Evolutionary conservation across 805 yeast species (phyloP).

Genomic region (Saccharomycopsis javanensis): DNA sequence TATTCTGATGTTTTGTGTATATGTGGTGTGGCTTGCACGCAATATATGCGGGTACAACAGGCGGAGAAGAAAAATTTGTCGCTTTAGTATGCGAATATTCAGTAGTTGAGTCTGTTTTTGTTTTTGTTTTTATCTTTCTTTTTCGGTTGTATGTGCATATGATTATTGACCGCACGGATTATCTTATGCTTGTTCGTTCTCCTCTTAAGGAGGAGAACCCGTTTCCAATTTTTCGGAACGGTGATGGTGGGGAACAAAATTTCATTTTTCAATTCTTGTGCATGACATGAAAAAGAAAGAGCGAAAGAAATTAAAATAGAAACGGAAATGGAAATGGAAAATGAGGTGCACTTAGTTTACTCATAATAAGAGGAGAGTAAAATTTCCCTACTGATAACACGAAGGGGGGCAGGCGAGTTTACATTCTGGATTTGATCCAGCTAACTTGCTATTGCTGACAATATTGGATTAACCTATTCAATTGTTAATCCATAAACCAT

Average conservation of each 20-base stretch:
- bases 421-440: too few relatives aligned
- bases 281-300: too few relatives aligned
- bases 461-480: too few relatives aligned
- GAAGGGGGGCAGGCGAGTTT: too few relatives aligned
- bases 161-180: not conserved
- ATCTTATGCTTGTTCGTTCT: not conserved
- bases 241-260: not conserved
- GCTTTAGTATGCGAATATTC: constrained; percentile 1
- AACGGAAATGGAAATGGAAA: too few relatives aligned
- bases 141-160: not conserved
- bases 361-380: too few relatives aligned
- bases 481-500: too few relatives aligned
- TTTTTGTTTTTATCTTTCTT: not conserved
- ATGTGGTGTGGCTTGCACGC: not conserved
- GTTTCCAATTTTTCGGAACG: not conserved
- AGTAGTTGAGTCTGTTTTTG: not conserved
- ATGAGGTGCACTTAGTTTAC: too few relatives aligned
- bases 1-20: not conserved
- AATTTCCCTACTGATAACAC: too few relatives aligned
- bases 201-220: not conserved
- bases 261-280: too few relatives aligned
- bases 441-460: too few relatives aligned
- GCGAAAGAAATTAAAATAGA: too few relatives aligned
- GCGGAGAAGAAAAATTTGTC: not conserved
- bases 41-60: not conserved